phyloP scores from a whole-genome alignment of 2,329 filamentous ascomycete genomes.

The Karstenula rhodostoma region DNA sequence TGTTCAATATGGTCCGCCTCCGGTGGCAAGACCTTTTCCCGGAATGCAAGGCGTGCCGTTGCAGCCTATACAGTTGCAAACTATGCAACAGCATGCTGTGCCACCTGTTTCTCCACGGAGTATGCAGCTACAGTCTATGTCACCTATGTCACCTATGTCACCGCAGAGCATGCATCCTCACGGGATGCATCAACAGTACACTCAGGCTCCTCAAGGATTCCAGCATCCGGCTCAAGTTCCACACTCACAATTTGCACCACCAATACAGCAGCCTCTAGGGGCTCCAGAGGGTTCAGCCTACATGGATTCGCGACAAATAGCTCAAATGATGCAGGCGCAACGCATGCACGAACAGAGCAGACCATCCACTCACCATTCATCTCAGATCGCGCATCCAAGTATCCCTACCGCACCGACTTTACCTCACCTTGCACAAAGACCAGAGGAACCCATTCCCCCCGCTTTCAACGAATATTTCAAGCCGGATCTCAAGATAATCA shows the following conservation, averaged over 20 bases:
- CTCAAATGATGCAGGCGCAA: slow-evolving; percentile 32
- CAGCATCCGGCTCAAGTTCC: slow-evolving; percentile 8
- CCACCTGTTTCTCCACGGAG: slow-evolving; percentile 14
- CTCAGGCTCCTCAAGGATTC: slow-evolving; percentile 15
- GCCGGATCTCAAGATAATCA: slow-evolving; percentile 26
- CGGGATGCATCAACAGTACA: slow-evolving; percentile 15
- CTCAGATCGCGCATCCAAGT: slow-evolving; percentile 11
- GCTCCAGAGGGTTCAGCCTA: slow-evolving; percentile 33
- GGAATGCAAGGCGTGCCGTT: slow-evolving; percentile 28
- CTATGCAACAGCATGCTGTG: slow-evolving; percentile 19
- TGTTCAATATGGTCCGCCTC: slow-evolving; percentile 26
- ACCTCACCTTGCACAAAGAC: slow-evolving; percentile 17
- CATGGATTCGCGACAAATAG: slow-evolving; percentile 24
- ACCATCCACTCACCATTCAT: slow-evolving; percentile 17
- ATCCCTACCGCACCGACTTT: background rate
- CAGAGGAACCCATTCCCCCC: slow-evolving; percentile 21
- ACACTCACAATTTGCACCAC: slow-evolving; percentile 6
- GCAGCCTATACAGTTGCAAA: slow-evolving; percentile 22
- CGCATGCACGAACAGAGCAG: slow-evolving; percentile 19
- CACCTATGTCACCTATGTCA: slow-evolving; percentile 13
- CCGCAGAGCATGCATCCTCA: slow-evolving; percentile 18
- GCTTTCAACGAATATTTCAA: slow-evolving; percentile 37
- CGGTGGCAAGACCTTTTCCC: slow-evolving; percentile 24
- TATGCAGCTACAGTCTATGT: slow-evolving; percentile 20
- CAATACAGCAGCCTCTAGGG: background rate